Conservation (phyloP, 2,329 filamentous ascomycete genomes). For the Aspergillus fructus region DNA sequence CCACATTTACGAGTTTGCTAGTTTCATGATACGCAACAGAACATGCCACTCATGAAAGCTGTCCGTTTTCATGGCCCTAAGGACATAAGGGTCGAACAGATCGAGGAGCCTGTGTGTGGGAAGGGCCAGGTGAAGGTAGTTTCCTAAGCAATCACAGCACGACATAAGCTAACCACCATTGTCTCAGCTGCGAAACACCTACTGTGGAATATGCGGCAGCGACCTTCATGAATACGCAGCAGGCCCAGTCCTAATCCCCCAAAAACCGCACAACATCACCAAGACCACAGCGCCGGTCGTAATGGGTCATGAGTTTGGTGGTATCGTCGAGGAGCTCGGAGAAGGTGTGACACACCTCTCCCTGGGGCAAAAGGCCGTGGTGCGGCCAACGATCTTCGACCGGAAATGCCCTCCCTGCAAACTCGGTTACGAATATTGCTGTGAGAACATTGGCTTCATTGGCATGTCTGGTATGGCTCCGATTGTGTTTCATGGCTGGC, state of each 20-base stretch:
- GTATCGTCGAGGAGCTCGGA: slow-evolving; percentile 60
- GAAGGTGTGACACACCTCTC: slow-evolving; percentile 50
- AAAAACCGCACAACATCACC: slow-evolving; percentile 58
- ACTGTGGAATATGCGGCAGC: slow-evolving; percentile 37
- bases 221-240: slow-evolving; percentile 55
- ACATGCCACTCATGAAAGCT: slow-evolving; percentile 24
- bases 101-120: slow-evolving; percentile 41
- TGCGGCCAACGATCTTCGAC: slow-evolving; percentile 53
- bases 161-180: too few relatives aligned
- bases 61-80: slow-evolving; percentile 37
- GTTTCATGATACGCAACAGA: background rate
- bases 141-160: too few relatives aligned
- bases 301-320: slow-evolving; percentile 66
- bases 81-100: slow-evolving; percentile 37
- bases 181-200: slow-evolving; percentile 28
- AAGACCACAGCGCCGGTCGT: slow-evolving; percentile 58
- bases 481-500: background rate
- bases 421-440: slow-evolving; percentile 62
- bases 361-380: slow-evolving; percentile 45
- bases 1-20: background rate
- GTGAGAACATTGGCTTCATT: slow-evolving; percentile 56
- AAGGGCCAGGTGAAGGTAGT: slow-evolving; percentile 51
- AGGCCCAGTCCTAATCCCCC: slow-evolving; percentile 51
- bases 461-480: slow-evolving; percentile 43
- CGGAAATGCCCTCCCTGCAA: slow-evolving; percentile 42